Conservation (phyloP, 164 flowering plant species). For the Nymphaea colorata region DNA sequence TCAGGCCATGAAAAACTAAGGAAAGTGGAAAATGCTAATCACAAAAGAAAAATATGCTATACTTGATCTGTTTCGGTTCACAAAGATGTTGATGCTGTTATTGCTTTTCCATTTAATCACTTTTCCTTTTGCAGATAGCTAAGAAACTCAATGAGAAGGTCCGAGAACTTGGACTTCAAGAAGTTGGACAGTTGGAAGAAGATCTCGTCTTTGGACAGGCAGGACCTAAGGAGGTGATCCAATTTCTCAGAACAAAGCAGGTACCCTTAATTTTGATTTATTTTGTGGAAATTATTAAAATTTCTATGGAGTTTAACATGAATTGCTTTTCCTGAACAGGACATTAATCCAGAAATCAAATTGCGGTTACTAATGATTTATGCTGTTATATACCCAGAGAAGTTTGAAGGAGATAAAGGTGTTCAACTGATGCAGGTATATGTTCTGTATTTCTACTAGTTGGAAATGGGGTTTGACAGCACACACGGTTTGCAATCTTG, state of each 20-base stretch:
- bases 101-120: no score
- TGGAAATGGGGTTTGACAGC: no score
- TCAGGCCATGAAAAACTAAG: no score
- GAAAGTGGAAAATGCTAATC: no score
- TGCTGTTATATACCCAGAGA: constrained; percentile 79
- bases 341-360: constrained; percentile 56
- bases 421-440: constrained; percentile 80
- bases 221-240: constrained; percentile 80
- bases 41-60: no score
- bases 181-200: constrained; percentile 93
- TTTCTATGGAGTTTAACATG: no score
- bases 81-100: no score
- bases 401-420: constrained; percentile 96
- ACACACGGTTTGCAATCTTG: no score
- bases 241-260: constrained; percentile 59
- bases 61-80: no score
- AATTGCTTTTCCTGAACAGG: constrained; percentile 22
- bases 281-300: no score
- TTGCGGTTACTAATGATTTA: constrained; percentile 90
- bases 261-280: constrained; percentile 16
- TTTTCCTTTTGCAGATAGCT: constrained; percentile 53
- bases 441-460: not conserved
- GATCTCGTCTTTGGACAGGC: constrained; percentile 98
- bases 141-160: constrained; percentile 68
- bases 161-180: constrained; percentile 65